Percentiles rank a stretch among this genome's conserved stretches.
Evolutionary conservation across 2,329 filamentous ascomycete species (phyloP).

Genomic region (Aspergillus piperis): DNA sequence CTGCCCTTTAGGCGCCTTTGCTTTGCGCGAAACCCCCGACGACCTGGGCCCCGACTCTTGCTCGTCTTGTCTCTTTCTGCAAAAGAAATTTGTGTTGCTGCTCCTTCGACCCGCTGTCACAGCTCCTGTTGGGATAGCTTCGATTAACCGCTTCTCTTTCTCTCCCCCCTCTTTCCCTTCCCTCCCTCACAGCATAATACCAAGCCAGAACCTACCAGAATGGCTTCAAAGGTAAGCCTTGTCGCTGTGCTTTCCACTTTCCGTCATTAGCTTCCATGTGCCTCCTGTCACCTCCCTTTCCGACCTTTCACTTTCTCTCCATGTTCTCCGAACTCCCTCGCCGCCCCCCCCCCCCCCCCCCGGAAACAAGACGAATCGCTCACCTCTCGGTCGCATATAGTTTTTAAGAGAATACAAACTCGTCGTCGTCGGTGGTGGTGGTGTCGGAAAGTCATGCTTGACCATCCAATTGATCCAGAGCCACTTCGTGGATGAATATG

Average conservation of each 20-base stretch:
- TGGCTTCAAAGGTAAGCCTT: conserved; percentile 34
- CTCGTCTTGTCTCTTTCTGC: conserved; percentile 21
- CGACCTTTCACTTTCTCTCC: conserved; percentile 1
- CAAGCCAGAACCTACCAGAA: conserved; percentile 21
- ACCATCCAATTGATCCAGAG: conserved; percentile 95
- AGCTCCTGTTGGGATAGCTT: conserved; percentile 26
- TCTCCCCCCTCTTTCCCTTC: conserved; percentile 7
- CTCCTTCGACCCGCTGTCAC: conserved; percentile 26
- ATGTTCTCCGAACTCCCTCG: background rate
- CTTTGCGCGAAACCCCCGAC: conserved; percentile 29
- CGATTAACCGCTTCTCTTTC: conserved; percentile 20
- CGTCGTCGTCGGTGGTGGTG: conserved; percentile 96
- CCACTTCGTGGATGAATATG: conserved; percentile 99
- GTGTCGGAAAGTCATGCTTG: conserved; percentile 98
- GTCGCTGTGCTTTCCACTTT: conserved; percentile 4
- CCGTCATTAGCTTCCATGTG: conserved; percentile 3
- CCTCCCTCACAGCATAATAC: conserved; percentile 13
- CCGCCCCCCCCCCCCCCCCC: background rate
- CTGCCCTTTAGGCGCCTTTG: conserved; percentile 26
- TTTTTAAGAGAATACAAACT: conserved; percentile 91
- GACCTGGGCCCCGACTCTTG: conserved; percentile 30
- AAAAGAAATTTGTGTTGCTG: conserved; percentile 31
- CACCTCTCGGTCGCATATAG: conserved; percentile 45
- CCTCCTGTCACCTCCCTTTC: conserved; percentile 12
- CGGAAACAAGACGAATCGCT: conserved; percentile 22